Evolutionary conservation across 1,284 basidiomycete genomes (phyloP).

Genomic region (Cryptococcus sp.): DNA sequence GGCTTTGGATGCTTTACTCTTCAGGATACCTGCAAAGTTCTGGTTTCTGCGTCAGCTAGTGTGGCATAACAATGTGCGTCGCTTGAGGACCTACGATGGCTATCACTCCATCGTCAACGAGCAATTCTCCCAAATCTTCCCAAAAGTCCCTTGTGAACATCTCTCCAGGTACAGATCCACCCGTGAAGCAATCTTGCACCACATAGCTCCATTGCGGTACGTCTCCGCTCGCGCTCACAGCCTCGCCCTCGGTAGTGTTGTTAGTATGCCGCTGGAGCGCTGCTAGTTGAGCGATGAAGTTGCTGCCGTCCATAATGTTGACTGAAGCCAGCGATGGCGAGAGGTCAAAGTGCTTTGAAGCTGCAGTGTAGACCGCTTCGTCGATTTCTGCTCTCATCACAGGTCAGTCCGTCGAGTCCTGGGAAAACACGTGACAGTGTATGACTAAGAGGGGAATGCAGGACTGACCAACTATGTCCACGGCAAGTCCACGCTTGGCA

Average conservation of each 20-base stretch:
- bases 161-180: constrained; percentile 77
- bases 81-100: constrained; percentile 64
- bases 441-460: neutral
- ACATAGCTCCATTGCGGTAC: constrained; percentile 66
- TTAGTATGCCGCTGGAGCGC: constrained; percentile 10
- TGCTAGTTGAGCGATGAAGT: constrained; percentile 60
- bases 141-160: constrained; percentile 82
- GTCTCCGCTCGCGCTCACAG: neutral
- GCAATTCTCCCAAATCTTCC: constrained; percentile 64
- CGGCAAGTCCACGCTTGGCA: constrained; percentile 63
- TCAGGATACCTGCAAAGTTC: constrained; percentile 72
- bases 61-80: neutral
- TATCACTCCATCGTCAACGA: constrained; percentile 72
- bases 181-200: constrained; percentile 89
- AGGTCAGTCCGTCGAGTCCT: neutral
- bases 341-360: constrained; percentile 73
- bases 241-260: constrained; percentile 19
- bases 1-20: constrained; percentile 65
- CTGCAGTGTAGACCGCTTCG: constrained; percentile 79
- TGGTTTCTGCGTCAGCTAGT: constrained; percentile 35
- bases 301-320: constrained; percentile 72
- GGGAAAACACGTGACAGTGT: neutral
- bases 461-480: constrained; percentile 42
- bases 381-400: constrained; percentile 77
- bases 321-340: constrained; percentile 61